A percentile compares a stretch with the other conserved stretches of the same genome.
phyloP scores from a whole-genome alignment of 257 asterid genomes.

The Fraxinus excelsior region DNA sequence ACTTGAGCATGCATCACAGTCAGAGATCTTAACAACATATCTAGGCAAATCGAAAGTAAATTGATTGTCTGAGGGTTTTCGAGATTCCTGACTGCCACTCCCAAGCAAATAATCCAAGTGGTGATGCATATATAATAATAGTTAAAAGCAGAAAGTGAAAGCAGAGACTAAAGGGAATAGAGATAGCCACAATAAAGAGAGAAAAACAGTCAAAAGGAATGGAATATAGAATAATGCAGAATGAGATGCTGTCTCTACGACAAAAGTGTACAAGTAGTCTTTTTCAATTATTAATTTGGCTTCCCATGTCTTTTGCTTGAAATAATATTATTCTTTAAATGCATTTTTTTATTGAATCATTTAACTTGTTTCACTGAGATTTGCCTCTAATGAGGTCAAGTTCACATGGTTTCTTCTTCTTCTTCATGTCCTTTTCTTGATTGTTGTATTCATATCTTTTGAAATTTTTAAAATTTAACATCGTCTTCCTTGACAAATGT shows the following conservation, averaged over 20 bases:
- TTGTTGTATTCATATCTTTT: slow-evolving; percentile 38
- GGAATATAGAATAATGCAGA: slow-evolving; percentile 30
- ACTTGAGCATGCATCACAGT: neutral
- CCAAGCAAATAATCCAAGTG: slow-evolving; percentile 47
- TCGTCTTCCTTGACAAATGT: slow-evolving; percentile 11
- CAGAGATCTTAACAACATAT: slow-evolving; percentile 26
- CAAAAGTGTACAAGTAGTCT: too few species aligned
- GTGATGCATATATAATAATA: slow-evolving; percentile 20
- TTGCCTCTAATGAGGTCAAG: slow-evolving; percentile 28
- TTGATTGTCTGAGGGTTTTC: slow-evolving; percentile 34
- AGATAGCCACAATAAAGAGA: slow-evolving; percentile 18
- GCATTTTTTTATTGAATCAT: neutral
- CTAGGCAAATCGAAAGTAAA: slow-evolving; percentile 44
- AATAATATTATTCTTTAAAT: slow-evolving; percentile 32
- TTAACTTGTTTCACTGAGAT: slow-evolving; percentile 21
- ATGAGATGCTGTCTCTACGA: slow-evolving; percentile 29
- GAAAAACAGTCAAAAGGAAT: slow-evolving; percentile 20
- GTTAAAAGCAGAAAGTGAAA: slow-evolving; percentile 13
- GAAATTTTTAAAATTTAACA: slow-evolving; percentile 30
- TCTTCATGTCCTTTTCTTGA: slow-evolving; percentile 25
- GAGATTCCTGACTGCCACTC: slow-evolving; percentile 46
- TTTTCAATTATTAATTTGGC: slow-evolving; percentile 17
- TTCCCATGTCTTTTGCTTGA: slow-evolving; percentile 29
- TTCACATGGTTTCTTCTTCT: slow-evolving; percentile 33
- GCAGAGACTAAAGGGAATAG: slow-evolving; percentile 9